Evolutionary conservation across 2,329 filamentous ascomycete genomes (phyloP).

Genomic region (Aspergillus sp.): DNA sequence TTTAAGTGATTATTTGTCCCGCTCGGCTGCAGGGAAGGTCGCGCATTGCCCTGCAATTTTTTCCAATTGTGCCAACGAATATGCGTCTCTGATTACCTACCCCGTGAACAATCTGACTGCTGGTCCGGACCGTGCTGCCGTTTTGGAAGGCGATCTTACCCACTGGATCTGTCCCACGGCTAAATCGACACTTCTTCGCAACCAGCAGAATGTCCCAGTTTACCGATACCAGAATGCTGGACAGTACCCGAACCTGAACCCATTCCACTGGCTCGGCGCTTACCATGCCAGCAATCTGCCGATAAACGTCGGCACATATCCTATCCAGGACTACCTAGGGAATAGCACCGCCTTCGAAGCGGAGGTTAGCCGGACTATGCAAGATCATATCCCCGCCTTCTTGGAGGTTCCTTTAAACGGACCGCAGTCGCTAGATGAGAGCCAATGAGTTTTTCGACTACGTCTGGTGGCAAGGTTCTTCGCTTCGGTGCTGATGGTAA

Average conservation of each 20-base stretch:
- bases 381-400: neutral
- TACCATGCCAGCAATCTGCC: neutral
- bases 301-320: neutral
- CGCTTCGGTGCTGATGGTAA: neutral
- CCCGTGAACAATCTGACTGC: neutral
- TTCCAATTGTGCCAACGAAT: constrained; percentile 1
- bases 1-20: neutral
- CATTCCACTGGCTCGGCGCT: neutral
- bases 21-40: neutral
- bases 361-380: neutral
- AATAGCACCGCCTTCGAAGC: constrained; percentile 2
- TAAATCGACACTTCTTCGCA: neutral
- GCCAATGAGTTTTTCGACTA: neutral
- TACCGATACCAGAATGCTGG: neutral
- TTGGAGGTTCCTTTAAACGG: neutral
- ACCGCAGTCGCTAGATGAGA: neutral
- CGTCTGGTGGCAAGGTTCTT: neutral
- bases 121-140: neutral
- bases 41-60: neutral
- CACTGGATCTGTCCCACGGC: neutral
- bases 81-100: neutral
- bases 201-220: neutral
- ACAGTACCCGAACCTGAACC: neutral
- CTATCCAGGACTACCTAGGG: neutral
- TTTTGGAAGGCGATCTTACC: neutral